phyloP scores from a whole-genome alignment of 352 stramenopile genomes.

The Pythium utonaiense region DNA sequence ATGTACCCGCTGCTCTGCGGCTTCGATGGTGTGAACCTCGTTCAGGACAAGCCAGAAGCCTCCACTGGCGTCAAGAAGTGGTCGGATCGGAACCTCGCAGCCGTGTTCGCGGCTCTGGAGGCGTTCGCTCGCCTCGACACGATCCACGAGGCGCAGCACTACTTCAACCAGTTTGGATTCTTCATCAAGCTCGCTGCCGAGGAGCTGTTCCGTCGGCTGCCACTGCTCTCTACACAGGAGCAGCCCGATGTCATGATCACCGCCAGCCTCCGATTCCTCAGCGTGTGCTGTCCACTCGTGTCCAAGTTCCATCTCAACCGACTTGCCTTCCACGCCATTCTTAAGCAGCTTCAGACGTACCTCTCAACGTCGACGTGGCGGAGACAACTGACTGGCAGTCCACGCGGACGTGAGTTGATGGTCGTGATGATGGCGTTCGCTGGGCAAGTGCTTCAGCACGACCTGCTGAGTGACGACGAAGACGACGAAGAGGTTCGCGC shows the following conservation, averaged over 20 bases:
- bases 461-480: slow-evolving; percentile 41
- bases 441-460: slow-evolving; percentile 23
- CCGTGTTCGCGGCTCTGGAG: slow-evolving; percentile 21
- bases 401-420: slow-evolving; percentile 27
- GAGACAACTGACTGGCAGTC: background rate
- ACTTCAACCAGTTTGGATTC: slow-evolving; percentile 42
- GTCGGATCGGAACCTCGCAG: slow-evolving; percentile 18
- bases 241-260: slow-evolving; percentile 17
- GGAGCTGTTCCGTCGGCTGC: slow-evolving; percentile 12
- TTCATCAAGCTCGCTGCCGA: slow-evolving; percentile 43
- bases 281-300: slow-evolving; percentile 29
- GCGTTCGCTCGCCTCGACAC: slow-evolving; percentile 22
- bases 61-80: slow-evolving; percentile 2
- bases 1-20: slow-evolving; percentile 35
- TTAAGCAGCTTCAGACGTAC: slow-evolving; percentile 27
- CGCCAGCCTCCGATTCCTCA: slow-evolving; percentile 49
- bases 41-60: slow-evolving; percentile 5
- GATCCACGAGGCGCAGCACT: slow-evolving; percentile 30
- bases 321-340: slow-evolving; percentile 25
- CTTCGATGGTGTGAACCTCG: slow-evolving; percentile 24
- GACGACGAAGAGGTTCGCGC: slow-evolving; percentile 45
- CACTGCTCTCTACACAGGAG: background rate
- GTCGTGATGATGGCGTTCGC: slow-evolving; percentile 33
- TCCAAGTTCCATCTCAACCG: slow-evolving; percentile 58
- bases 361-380: slow-evolving; percentile 5